A percentile compares a stretch with the other conserved stretches of the same genome.
Conservation (phyloP, 495 filamentous ascomycete genomes). For the Aspergillus coremiiformis region DNA sequence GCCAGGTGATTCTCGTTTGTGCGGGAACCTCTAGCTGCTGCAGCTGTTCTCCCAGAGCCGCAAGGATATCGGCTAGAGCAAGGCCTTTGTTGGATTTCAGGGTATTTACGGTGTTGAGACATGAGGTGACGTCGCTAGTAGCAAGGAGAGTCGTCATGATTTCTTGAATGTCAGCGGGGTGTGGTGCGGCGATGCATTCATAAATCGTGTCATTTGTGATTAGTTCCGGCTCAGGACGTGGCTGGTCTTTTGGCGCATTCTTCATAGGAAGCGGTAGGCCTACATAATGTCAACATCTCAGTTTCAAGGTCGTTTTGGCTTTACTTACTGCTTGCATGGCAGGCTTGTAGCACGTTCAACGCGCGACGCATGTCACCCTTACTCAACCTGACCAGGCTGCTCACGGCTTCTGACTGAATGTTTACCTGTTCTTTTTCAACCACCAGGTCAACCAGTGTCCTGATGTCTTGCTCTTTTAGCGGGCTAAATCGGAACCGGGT, state of each 20-base stretch:
- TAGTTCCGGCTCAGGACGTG: slow-evolving; percentile 53
- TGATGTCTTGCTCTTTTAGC: slow-evolving; percentile 79
- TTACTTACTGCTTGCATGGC: slow-evolving; percentile 76
- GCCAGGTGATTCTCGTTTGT: slow-evolving; percentile 82
- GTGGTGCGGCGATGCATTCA: slow-evolving; percentile 93
- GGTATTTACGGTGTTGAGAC: slow-evolving; percentile 75
- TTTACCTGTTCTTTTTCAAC: slow-evolving; percentile 80
- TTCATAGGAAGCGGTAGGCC: slow-evolving; percentile 65
- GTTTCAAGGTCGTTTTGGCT: neutral
- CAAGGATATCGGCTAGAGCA: slow-evolving; percentile 88
- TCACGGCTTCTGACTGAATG: slow-evolving; percentile 69
- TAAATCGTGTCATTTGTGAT: slow-evolving; percentile 93
- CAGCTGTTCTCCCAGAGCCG: slow-evolving; percentile 73
- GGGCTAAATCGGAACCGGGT: slow-evolving; percentile 95
- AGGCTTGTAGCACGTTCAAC: slow-evolving; percentile 92
- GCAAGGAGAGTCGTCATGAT: slow-evolving; percentile 77
- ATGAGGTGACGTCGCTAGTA: slow-evolving; percentile 78
- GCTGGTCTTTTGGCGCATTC: slow-evolving; percentile 50
- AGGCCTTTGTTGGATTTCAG: slow-evolving; percentile 83
- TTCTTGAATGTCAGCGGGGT: slow-evolving; percentile 77
- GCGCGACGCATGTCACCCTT: slow-evolving; percentile 96
- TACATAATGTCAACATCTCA: slow-evolving; percentile 11
- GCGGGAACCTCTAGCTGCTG: slow-evolving; percentile 75
- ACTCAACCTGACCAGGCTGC: slow-evolving; percentile 76
- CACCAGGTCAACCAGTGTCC: slow-evolving; percentile 76